Percentiles rank a stretch among this genome's conserved stretches.
Conservation (phyloP, 2,329 filamentous ascomycete species). For the Parascedosporium putredinis region DNA sequence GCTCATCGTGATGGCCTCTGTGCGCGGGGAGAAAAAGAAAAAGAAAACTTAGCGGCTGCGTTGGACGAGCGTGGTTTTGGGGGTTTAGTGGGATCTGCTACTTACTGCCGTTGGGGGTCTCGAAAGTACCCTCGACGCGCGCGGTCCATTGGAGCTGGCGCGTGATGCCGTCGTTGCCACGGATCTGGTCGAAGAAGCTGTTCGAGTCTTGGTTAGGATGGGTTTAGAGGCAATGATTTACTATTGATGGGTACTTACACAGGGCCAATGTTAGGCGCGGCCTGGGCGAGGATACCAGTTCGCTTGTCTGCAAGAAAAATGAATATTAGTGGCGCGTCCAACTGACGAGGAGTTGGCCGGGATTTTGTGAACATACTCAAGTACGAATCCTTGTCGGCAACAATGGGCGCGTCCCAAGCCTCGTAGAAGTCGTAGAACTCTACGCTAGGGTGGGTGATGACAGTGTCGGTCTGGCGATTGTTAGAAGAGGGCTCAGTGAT, state of each 20-base stretch:
- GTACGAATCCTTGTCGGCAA: constrained; percentile 30
- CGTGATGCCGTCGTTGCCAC: constrained; percentile 45
- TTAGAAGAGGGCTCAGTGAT: constrained; percentile 14
- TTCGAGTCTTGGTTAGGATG: too few relatives aligned
- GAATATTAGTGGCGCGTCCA: too few relatives aligned
- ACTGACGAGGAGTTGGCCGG: constrained; percentile 14
- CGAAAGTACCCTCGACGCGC: constrained; percentile 47
- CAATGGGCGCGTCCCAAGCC: constrained; percentile 40
- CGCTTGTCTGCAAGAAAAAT: constrained; percentile 25
- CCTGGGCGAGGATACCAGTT: constrained; percentile 51
- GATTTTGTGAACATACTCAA: constrained; percentile 25
- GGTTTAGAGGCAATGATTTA: not conserved
- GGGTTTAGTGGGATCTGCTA: too few relatives aligned
- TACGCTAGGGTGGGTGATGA: constrained; percentile 31
- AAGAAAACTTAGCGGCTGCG: not conserved
- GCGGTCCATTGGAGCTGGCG: constrained; percentile 57
- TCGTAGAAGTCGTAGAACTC: constrained; percentile 55
- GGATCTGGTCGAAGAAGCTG: constrained; percentile 38
- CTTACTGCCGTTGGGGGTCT: constrained; percentile 20
- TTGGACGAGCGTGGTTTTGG: not conserved
- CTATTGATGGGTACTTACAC: constrained; percentile 16
- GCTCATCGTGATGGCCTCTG: constrained; percentile 40
- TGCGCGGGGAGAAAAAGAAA: too few relatives aligned
- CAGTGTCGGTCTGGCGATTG: constrained; percentile 31
- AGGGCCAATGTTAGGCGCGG: constrained; percentile 55